phyloP scores from a whole-genome alignment of 306 rosid species.

The Hylodesmum podocarpum region DNA sequence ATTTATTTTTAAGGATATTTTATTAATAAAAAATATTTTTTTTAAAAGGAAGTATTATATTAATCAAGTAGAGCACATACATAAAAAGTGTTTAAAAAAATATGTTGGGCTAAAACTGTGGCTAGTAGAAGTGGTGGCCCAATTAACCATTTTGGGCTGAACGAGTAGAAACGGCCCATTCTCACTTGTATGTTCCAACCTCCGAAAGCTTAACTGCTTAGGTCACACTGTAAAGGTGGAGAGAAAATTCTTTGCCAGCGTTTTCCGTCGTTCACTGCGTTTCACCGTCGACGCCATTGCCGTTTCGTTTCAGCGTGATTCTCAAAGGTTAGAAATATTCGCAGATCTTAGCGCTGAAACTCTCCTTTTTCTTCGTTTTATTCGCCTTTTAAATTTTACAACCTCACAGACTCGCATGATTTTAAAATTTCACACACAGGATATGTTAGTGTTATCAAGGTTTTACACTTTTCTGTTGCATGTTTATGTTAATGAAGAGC shows the following conservation, averaged over 20 bases:
- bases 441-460: not conserved
- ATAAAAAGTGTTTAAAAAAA: no score
- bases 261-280: conserved; percentile 7
- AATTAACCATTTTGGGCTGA: not conserved
- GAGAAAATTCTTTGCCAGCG: not conserved
- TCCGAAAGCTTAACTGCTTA: not conserved
- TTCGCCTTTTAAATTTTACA: not conserved
- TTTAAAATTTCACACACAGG: not conserved
- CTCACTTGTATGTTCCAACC: not conserved
- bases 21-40: no score
- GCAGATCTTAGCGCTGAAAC: not conserved
- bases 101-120: not conserved
- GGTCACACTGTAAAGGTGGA: conserved; percentile 17
- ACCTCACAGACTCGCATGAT: not conserved
- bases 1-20: no score
- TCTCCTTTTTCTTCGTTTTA: not conserved
- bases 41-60: no score
- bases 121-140: not conserved
- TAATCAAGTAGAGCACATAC: no score
- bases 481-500: not conserved
- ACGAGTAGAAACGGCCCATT: not conserved
- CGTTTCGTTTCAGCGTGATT: not conserved
- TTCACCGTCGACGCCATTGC: conserved; percentile 15
- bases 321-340: not conserved
- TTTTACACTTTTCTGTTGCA: not conserved